A percentile compares a stretch with the other conserved stretches of the same genome.
Conservation (phyloP, 257 asterid species). For the Eucommia ulmoides region DNA sequence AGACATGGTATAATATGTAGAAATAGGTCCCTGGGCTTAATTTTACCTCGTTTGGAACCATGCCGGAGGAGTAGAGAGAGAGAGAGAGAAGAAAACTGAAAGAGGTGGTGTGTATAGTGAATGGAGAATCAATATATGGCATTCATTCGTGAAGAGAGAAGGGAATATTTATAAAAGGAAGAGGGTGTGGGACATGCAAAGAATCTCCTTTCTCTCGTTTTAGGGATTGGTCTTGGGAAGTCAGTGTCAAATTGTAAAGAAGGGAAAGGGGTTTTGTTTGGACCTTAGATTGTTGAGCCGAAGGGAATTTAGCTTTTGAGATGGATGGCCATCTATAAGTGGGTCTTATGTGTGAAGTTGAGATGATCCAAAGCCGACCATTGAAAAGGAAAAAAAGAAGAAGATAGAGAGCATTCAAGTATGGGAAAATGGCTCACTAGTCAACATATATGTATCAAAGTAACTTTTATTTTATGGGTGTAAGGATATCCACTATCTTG, state of each 20-base stretch:
- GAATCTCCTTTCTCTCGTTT: conserved; percentile 32
- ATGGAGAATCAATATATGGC: conserved; percentile 33
- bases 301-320: conserved; percentile 14
- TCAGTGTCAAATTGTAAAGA: background rate
- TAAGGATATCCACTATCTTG: too few relatives aligned
- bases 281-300: conserved; percentile 11
- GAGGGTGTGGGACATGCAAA: conserved; percentile 69
- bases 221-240: background rate
- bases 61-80: conserved; percentile 6
- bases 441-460: too few relatives aligned
- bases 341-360: too few relatives aligned
- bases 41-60: conserved; percentile 41
- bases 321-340: conserved; percentile 5
- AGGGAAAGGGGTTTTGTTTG: conserved; percentile 4
- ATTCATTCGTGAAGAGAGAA: conserved; percentile 32
- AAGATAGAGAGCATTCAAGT: too few relatives aligned
- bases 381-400: too few relatives aligned
- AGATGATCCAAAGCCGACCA: too few relatives aligned
- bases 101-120: conserved; percentile 3
- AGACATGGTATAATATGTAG: background rate
- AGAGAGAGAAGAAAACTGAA: background rate
- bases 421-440: too few relatives aligned
- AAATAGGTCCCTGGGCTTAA: conserved; percentile 15
- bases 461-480: too few relatives aligned
- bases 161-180: conserved; percentile 58